Evolutionary conservation across 805 yeast genomes (phyloP), one percentile per base, ranked within the genome.

Genomic region (Middelhovenomyces tepae): DNA sequence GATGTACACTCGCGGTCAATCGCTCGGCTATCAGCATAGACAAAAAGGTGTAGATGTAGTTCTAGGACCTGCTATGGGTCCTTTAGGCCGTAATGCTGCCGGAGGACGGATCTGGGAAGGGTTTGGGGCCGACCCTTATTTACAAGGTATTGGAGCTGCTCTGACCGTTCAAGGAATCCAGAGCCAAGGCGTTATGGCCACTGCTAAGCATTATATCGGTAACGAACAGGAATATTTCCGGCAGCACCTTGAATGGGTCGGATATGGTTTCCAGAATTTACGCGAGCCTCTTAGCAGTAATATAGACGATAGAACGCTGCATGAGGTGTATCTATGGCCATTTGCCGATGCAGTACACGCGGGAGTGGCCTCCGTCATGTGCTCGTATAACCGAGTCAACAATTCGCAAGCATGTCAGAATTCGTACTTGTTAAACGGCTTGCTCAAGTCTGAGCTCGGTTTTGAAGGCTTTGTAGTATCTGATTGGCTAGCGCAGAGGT

Each of bases 91-190:
- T 22, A 69, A 73, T 44, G 80, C 78, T 3, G 69, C 67, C 25
- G 81, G 77, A 15, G 81, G 82, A 4, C 59, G 80, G 43, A 71
- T 69, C 51, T 73, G 79, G 78, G 80, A 75, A 53, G 65, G 74
- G 23, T 73, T 73, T 51, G 75, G 77, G 6, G 57, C 74, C 4
- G 81, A 75, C 48, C 78, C 81, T 2, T 73, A 72, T 37, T 54
- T 75, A 31, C 72, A 70, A 43, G 81, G 81, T 15, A 56, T 65
- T 17, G 65, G 64, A 6, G 75, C 74, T 9, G 68, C 66, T 7
- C 62, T 65, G 10, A 68, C 75, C 3, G 62, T 73, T 11, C 62
- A 60, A 32, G 81, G 79, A 2, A 57, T 71, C 8, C 81, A 75
- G 51, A 64, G 62, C 26, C 71, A 71, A 50, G 75, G 75, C 5